phyloP scores from a whole-genome alignment of 2,329 filamentous ascomycete genomes.

The Pseudofabraea citricarpa region DNA sequence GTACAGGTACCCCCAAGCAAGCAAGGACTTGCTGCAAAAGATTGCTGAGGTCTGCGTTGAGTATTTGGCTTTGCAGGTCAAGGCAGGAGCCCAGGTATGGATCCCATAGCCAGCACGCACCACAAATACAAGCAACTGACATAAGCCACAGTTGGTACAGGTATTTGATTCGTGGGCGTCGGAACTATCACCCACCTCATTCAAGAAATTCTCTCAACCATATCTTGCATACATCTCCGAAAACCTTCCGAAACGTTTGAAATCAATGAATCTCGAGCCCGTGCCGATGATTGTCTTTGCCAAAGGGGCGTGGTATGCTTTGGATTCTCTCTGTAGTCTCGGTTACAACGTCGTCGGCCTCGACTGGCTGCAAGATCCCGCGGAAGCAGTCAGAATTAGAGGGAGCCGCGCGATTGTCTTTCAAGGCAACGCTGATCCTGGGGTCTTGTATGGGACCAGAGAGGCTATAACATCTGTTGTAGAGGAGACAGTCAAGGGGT shows the following conservation, averaged over 20 bases:
- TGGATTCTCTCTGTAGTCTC: constrained; percentile 80
- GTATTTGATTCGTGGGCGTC: constrained; percentile 99
- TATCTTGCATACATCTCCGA: constrained; percentile 81
- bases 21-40: constrained; percentile 79
- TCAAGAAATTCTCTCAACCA: constrained; percentile 80
- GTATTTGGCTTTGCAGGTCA: constrained; percentile 86
- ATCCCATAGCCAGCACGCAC: too few species aligned
- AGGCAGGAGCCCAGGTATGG: constrained; percentile 80
- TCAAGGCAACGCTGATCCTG: constrained; percentile 95
- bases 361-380: constrained; percentile 91
- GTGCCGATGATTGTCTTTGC: constrained; percentile 98
- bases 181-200: constrained; percentile 79
- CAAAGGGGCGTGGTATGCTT: constrained; percentile 93
- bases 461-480: constrained; percentile 79
- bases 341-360: constrained; percentile 93
- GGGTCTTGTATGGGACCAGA: constrained; percentile 80
- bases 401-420: constrained; percentile 70
- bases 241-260: constrained; percentile 69
- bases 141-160: constrained; percentile 80
- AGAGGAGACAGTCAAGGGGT: constrained; percentile 81
- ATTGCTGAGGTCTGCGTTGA: constrained; percentile 94
- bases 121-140: too few species aligned
- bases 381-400: constrained; percentile 75
- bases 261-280: constrained; percentile 67
- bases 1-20: constrained; percentile 78